These are phyloP conservation scores for Russula vinacea DNA, from an alignment of 768 basidiomycete genomes.

Conservation along the genomic window DNA sequence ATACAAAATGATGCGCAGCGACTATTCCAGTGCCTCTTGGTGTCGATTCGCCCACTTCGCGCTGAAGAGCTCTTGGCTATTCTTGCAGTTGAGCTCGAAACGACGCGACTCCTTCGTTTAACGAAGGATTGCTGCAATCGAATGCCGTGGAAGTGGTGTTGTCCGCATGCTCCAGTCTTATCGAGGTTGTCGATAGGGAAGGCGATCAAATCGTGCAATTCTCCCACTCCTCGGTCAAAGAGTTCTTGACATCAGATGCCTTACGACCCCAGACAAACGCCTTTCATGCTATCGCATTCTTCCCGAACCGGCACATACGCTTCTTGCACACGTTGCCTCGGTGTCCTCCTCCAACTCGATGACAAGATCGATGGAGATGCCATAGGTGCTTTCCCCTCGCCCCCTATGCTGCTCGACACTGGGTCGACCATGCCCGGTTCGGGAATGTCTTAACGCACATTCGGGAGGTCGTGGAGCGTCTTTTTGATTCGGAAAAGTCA, in stretches of 20 bases:
- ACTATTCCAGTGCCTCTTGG: slow-evolving; percentile 11
- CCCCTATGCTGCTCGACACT: neutral
- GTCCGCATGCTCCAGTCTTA: slow-evolving; percentile 10
- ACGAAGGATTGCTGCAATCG: slow-evolving; percentile 1
- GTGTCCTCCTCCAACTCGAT: neutral
- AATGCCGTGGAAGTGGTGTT: slow-evolving; percentile 11
- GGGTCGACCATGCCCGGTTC: slow-evolving; percentile 2
- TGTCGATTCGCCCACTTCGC: slow-evolving; percentile 7
- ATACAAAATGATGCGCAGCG: slow-evolving; percentile 9
- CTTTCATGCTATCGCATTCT: slow-evolving; percentile 11
- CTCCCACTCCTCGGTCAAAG: neutral
- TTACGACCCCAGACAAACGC: neutral
- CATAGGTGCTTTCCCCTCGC: neutral
- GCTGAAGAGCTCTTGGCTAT: slow-evolving; percentile 16
- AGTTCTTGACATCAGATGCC: neutral
- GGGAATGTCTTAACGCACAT: neutral
- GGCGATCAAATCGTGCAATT: neutral
- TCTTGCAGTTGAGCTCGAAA: slow-evolving; percentile 11
- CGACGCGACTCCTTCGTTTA: neutral
- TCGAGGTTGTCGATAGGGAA: neutral
- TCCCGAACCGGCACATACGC: neutral
- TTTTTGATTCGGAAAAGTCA: slow-evolving; percentile 2
- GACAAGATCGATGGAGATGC: neutral
- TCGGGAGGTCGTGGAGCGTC: neutral
- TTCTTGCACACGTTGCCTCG: slow-evolving; percentile 4